Evolutionary conservation across 306 rosid genomes (phyloP).

Genomic region (Sechiopsis laciniata): DNA sequence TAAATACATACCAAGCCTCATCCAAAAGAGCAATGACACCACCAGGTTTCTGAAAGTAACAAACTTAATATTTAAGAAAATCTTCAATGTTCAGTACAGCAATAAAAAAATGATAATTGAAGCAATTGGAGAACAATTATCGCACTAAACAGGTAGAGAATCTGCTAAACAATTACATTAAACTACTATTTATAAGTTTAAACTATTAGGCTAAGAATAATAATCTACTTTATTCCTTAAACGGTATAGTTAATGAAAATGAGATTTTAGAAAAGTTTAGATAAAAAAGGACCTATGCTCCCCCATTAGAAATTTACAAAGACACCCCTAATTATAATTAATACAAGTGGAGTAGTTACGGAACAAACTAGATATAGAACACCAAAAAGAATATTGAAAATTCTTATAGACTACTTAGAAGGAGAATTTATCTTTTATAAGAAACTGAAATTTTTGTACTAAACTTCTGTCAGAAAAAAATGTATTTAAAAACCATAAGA

Average conservation of each 20-base stretch:
- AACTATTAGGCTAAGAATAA: not conserved
- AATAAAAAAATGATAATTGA: not conserved
- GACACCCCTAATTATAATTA: not conserved
- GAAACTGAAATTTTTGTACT: not conserved
- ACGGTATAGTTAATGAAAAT: not conserved
- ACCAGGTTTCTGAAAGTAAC: slow-evolving; percentile 81
- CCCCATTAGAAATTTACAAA: not conserved
- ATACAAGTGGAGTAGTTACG: not conserved
- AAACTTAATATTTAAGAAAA: slow-evolving; percentile 35
- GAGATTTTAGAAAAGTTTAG: not conserved
- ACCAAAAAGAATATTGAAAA: not conserved
- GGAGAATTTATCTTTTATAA: not conserved
- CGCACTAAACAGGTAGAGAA: not conserved
- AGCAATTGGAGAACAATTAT: not conserved
- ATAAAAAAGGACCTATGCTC: not conserved
- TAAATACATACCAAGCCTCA: slow-evolving; percentile 81
- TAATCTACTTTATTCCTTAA: not conserved
- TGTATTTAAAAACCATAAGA: not conserved
- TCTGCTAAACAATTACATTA: not conserved
- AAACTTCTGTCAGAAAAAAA: not conserved
- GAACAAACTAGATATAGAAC: not conserved
- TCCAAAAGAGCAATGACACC: slow-evolving; percentile 93
- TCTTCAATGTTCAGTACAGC: slow-evolving; percentile 3
- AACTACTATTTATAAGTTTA: not conserved
- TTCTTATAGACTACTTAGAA: not conserved